Evolutionary conservation across 2,329 filamentous ascomycete species (phyloP), one percentile per base, ranked within the genome.

Genomic region (Aspergillus awamori): DNA sequence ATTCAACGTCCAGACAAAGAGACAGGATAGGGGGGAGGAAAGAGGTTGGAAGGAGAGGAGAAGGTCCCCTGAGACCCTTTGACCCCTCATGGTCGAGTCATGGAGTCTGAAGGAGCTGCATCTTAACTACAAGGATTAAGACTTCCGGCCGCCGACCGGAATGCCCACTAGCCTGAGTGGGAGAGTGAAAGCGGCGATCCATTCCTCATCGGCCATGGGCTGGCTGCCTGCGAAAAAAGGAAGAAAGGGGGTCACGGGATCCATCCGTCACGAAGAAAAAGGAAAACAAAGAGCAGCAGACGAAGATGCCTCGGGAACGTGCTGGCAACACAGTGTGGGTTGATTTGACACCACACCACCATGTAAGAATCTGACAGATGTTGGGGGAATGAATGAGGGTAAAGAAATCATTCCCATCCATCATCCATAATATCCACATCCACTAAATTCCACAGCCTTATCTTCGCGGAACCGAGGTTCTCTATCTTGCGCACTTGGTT

Each of bases 401-500:
- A n/a, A 17, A 30, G 28, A 38, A 43, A n/a, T 53, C 33, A 57
- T 22, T 22, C 30, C 5, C 8, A 49, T 17, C 38, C 41, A 22
- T 20, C n/a, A 30, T 20, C 20, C 20, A 20, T 20, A 20, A 20
- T 20, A 20, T 2, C 20, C 20, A 20, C 20, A 20, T 20, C 20
- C 20, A 20, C 20, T 20, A 20, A 20, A 20, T 20, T 26, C 26
- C 26, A 26, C 26, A 26, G 33, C 33, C 33, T 36, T 36, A 36
- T 15, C 33, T 36, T 36, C 11, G 33, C 33, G 33, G 33, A 36
- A 36, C 33, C 33, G 33, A 15, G 33, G 33, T 36, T 36, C 33
- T 30, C 28, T 24, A 53, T 58, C 41, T 56, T 65, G 63, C 63
- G 58, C 63, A 57, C 33, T 65, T 63, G 63, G 63, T 45, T 54